Evolutionary conservation across 2,329 filamentous ascomycete species (phyloP).

Genomic region (Cordyceps tenuipes): DNA sequence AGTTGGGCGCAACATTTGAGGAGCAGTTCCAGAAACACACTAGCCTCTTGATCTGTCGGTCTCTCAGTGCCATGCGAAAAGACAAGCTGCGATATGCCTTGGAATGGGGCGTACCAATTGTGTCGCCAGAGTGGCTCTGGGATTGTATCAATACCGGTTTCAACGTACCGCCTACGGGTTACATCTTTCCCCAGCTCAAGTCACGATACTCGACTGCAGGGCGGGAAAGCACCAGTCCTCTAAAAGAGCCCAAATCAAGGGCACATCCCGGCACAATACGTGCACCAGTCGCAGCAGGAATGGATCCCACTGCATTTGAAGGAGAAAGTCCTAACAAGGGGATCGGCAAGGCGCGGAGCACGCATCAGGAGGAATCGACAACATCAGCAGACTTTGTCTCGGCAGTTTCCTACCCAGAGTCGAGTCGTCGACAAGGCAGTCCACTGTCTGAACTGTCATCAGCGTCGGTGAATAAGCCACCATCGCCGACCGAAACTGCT

Average conservation of each 20-base stretch:
- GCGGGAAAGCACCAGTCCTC: slow-evolving; percentile 11
- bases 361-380: slow-evolving; percentile 17
- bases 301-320: slow-evolving; percentile 35
- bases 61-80: slow-evolving; percentile 45
- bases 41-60: slow-evolving; percentile 71
- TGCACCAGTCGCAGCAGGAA: slow-evolving; percentile 18
- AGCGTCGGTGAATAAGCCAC: slow-evolving; percentile 34
- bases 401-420: slow-evolving; percentile 30
- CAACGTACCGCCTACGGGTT: slow-evolving; percentile 37
- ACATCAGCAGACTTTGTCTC: slow-evolving; percentile 33
- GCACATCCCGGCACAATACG: slow-evolving; percentile 15
- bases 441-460: slow-evolving; percentile 34
- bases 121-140: slow-evolving; percentile 78
- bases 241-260: slow-evolving; percentile 2
- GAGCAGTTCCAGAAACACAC: slow-evolving; percentile 64
- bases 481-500: slow-evolving; percentile 24
- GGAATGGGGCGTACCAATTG: slow-evolving; percentile 71
- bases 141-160: slow-evolving; percentile 58
- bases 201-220: slow-evolving; percentile 19
- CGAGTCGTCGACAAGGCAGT: slow-evolving; percentile 20
- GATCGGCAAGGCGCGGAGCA: slow-evolving; percentile 10
- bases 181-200: slow-evolving; percentile 39
- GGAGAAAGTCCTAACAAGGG: slow-evolving; percentile 20
- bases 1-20: slow-evolving; percentile 74
- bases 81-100: slow-evolving; percentile 75